Base-by-base conservation (phyloP, 768 basidiomycete genomes). In the Serendipita sp. region DNA sequence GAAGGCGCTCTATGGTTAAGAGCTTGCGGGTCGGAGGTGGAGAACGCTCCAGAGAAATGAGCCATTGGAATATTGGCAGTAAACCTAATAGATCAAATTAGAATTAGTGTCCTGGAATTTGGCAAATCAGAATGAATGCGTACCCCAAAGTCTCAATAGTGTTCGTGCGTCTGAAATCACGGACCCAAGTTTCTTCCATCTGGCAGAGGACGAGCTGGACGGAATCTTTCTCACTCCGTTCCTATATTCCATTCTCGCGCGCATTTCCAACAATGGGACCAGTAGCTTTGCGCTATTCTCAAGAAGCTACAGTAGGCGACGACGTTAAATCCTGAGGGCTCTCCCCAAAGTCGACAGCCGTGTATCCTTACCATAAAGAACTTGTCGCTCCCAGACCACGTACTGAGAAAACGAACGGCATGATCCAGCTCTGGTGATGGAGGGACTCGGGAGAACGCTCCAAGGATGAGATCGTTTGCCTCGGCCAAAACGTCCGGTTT, bases 361-460 rank as follows among this genome's bases (percentile, higher is more conserved):
- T 31, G 3, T 48, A 67, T 74, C 64, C 34, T 38, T 38, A 88
- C 85, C 81, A 82, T 81, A 71, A 90, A 88, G 33, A 88, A 69
- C 71, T 90, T 90, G 73, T 92, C 90, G 81, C 81, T 88, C 28
- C 89, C 89, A 70, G 82, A 85, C 86, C 87, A 90, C 68, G 88
- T 88, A 62, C 85, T 82, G 61, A 91, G 75, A 69, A 82, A 90
- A 68, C 86, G 77, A 42, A 88, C 77, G 7, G 88, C 75, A 71
- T 89, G 88, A 68, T 89, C 78, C 45, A 91, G 71, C 3, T 78
- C 81, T 65, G 82, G 76, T 4, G 85, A 85, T 1, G 82, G 77
- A 26, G 80, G 79, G 9, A 86, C 72, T 33, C 70, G 70, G 30
- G 79, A 72, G 69, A 88, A 88, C 20, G 76, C 76, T 0, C 88